Percentiles rank a stretch among this genome's conserved stretches.
These are phyloP conservation scores for Boletus coccyginus DNA, from an alignment of 768 basidiomycete genomes.

Conservation along the genomic window DNA sequence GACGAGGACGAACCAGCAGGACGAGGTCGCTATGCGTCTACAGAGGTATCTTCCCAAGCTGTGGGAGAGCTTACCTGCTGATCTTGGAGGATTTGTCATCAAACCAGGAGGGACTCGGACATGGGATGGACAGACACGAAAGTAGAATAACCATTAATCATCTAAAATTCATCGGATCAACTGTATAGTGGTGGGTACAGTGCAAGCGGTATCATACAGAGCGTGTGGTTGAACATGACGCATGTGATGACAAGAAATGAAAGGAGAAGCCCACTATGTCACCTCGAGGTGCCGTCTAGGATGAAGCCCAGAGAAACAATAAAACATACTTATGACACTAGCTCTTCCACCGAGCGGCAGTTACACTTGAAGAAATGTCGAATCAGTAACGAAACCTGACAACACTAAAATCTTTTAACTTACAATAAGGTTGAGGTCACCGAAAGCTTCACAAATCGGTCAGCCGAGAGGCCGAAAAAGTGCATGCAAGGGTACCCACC, in stretches of 20 bases:
- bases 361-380: conserved; percentile 55
- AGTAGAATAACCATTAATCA: conserved; percentile 11
- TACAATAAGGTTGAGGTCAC: conserved; percentile 87
- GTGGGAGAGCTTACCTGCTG: conserved; percentile 29
- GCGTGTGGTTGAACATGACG: conserved; percentile 69
- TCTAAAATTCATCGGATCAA: conserved; percentile 14
- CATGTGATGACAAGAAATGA: conserved; percentile 41
- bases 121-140: not conserved
- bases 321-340: conserved; percentile 36
- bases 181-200: conserved; percentile 17
- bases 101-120: conserved; percentile 12
- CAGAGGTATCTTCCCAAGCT: conserved; percentile 38
- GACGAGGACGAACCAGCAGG: conserved; percentile 38
- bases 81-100: conserved; percentile 19
- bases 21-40: conserved; percentile 46
- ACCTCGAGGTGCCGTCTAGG: conserved; percentile 21
- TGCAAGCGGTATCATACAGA: conserved; percentile 31
- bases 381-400: conserved; percentile 4
- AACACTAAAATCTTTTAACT: conserved; percentile 34
- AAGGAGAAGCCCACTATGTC: conserved; percentile 42
- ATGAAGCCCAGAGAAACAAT: conserved; percentile 20
- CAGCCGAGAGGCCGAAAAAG: not conserved
- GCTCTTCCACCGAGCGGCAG: conserved; percentile 82
- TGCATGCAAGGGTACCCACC: conserved; percentile 49
- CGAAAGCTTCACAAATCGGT: conserved; percentile 61